Percentiles rank a stretch among this genome's conserved stretches.
Conservation (phyloP, 1,139 yeast genomes). For the Nakaseomyces sp. region DNA sequence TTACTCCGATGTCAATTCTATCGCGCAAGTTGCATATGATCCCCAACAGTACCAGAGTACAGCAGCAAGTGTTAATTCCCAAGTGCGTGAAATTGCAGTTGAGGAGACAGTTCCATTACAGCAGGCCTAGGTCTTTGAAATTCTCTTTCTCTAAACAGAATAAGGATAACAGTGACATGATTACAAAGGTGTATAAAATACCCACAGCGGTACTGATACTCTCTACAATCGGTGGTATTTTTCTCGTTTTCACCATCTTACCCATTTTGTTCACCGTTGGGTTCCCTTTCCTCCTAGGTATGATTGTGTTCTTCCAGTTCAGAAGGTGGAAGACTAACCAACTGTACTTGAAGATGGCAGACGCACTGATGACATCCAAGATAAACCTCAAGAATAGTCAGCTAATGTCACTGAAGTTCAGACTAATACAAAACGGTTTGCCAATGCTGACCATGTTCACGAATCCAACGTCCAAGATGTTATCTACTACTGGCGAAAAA, state of each 20-base stretch:
- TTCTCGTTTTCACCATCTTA: conserved; percentile 1
- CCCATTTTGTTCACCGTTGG: conserved; percentile 5
- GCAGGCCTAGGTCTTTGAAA: not conserved
- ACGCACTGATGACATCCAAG: not conserved
- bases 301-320: conserved; percentile 5
- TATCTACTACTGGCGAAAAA: not conserved
- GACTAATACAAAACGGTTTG: conserved; percentile 5
- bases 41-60: not conserved
- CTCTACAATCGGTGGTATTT: conserved; percentile 5
- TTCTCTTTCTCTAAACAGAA: conserved; percentile 1
- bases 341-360: conserved; percentile 6
- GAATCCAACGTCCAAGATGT: not conserved
- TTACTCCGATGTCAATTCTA: conserved; percentile 2
- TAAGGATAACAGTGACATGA: not conserved
- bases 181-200: conserved; percentile 3
- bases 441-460: not conserved
- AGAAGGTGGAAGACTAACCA: conserved; percentile 6
- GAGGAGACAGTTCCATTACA: conserved; percentile 5
- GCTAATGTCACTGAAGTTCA: conserved; percentile 2
- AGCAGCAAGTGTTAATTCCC: not conserved
- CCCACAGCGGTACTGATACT: conserved; percentile 4
- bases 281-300: conserved; percentile 5
- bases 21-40: not conserved
- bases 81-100: not conserved
- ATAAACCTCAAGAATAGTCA: conserved; percentile 3